Percentiles rank a stretch among this genome's conserved stretches.
phyloP scores from a whole-genome alignment of 192 early-diverging fungal genomes.

The Gorgonomyces haynaldii region DNA sequence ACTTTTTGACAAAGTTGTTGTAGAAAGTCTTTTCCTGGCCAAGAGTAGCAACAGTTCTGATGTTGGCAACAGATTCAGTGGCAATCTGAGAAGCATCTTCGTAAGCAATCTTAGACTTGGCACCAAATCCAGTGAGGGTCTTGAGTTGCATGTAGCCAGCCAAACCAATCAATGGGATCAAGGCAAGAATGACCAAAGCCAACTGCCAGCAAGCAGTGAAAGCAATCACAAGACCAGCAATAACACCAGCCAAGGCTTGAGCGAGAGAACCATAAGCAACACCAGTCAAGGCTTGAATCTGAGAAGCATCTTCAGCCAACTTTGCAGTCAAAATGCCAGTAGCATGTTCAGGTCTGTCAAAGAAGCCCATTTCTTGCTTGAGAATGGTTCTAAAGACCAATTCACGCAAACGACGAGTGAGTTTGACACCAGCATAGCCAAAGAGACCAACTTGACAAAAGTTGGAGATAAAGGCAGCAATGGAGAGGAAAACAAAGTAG shows the following conservation, averaged over 20 bases:
- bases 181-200: slow-evolving; percentile 62
- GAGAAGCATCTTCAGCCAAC: slow-evolving; percentile 66
- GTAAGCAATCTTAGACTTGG: slow-evolving; percentile 53
- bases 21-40: slow-evolving; percentile 59
- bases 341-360: slow-evolving; percentile 45
- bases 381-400: slow-evolving; percentile 59
- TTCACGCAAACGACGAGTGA: slow-evolving; percentile 54
- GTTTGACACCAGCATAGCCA: slow-evolving; percentile 50
- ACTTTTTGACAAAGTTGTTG: slow-evolving; percentile 45
- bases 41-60: slow-evolving; percentile 74
- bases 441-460: slow-evolving; percentile 50
- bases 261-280: slow-evolving; percentile 38
- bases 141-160: slow-evolving; percentile 56
- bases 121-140: slow-evolving; percentile 45
- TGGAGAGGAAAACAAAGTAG: slow-evolving; percentile 51
- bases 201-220: slow-evolving; percentile 67
- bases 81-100: slow-evolving; percentile 56
- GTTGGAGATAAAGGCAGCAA: slow-evolving; percentile 41
- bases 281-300: slow-evolving; percentile 31
- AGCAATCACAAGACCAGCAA: slow-evolving; percentile 33
- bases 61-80: slow-evolving; percentile 70
- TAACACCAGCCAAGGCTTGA: slow-evolving; percentile 32
- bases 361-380: slow-evolving; percentile 80
- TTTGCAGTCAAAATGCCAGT: slow-evolving; percentile 66
- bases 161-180: slow-evolving; percentile 55